These are phyloP conservation scores for Lachnellula occidentalis DNA, from an alignment of 2,329 filamentous ascomycete genomes.

Conservation along the genomic window DNA sequence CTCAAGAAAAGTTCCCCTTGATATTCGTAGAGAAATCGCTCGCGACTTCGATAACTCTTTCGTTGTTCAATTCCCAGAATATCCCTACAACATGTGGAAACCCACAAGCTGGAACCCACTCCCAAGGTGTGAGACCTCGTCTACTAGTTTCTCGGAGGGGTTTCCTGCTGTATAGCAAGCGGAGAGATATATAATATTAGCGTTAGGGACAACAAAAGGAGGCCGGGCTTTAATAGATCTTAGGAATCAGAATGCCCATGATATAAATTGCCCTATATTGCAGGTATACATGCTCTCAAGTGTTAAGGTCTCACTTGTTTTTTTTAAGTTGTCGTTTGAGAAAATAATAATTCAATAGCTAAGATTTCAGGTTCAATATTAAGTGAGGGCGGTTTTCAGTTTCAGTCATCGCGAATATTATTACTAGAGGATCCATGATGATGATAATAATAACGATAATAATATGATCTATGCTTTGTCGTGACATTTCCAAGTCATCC, in stretches of 20 bases:
- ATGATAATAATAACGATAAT: too few relatives aligned
- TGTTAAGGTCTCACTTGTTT: background rate
- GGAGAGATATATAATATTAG: background rate
- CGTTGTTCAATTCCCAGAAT: background rate
- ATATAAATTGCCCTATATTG: background rate
- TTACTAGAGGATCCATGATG: background rate
- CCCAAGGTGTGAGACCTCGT: background rate
- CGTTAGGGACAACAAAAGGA: background rate
- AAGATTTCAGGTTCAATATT: background rate
- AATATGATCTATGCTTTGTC: too few relatives aligned
- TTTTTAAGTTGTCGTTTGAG: background rate
- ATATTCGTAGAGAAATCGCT: background rate
- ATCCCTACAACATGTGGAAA: background rate
- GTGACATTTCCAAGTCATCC: too few relatives aligned
- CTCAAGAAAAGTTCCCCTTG: background rate
- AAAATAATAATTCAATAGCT: background rate
- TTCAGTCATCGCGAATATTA: background rate
- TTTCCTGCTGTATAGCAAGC: background rate
- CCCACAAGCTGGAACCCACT: background rate
- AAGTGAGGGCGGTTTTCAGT: background rate
- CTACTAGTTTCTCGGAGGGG: background rate
- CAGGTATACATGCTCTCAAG: background rate
- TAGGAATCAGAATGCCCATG: background rate
- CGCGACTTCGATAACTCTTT: background rate
- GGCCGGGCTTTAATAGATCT: background rate